Evolutionary conservation across 192 early-diverging fungal genomes (phyloP), one percentile per base, ranked within the genome.

Genomic region (Lunasporangiospora selenospora): DNA sequence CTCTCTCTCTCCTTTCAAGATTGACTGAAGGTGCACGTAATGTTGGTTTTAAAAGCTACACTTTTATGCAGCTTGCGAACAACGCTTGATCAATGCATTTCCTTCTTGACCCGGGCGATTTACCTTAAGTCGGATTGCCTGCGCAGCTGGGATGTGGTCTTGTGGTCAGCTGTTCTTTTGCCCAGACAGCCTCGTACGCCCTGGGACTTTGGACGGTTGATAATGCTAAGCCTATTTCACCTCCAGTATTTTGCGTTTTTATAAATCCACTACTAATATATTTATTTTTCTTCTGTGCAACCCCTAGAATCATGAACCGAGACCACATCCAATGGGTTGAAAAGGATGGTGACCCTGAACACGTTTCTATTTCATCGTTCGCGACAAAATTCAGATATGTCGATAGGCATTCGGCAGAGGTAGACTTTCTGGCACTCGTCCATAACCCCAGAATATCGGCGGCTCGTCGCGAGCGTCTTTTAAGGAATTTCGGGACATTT

Each of bases 291-390:
- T n/a, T n/a, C n/a, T n/a, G 46, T 18, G 6, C 12, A 48, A 16
- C 7, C 44, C 44, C 18, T n/a, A 46, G 10, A 46, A 24, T 24
- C 44, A 24, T 24, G 16, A 32, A 49, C 16, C 27, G 24, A 23
- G 46, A 48, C 29, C 47, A 49, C 30, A 16, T 34, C 41, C 0
- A 30, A 44, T 44, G 41, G 54, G 54, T 40, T n/a, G 23, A 5
- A 23, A 33, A 1, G 41, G 44, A 57, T 2, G 54, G 54, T 16
- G 26, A 56, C 13, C 3, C 30, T 18, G 54, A 57, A n/a, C 54
- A 44, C 41, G 54, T 45, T 7, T 57, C 54, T 15, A 57, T 57
- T n/a, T 6, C 54, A 19, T 29, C 41, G 2, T 57, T 57, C 30
- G 54, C 54, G 54, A 44, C 7, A 44, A 44, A 32, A 18, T 44